These are phyloP conservation scores for Malassezia caprae DNA, from an alignment of 1,284 basidiomycete species.

Conservation along the genomic window DNA sequence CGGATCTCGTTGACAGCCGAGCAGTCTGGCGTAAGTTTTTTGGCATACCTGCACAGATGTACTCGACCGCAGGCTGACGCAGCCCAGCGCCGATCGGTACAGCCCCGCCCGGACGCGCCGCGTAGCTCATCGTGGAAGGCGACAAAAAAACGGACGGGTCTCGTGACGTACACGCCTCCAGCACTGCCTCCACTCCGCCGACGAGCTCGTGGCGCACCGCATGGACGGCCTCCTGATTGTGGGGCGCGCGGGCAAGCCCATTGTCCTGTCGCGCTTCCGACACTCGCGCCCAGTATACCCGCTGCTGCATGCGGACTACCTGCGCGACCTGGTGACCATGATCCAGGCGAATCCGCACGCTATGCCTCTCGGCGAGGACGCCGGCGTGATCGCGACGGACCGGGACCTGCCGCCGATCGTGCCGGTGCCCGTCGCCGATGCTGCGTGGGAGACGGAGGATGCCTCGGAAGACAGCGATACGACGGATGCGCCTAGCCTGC, in stretches of 20 bases:
- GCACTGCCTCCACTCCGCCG: neutral
- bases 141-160: neutral
- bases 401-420: conserved; percentile 14
- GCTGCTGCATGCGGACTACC: conserved; percentile 71
- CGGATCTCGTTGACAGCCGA: conserved; percentile 85
- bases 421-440: conserved; percentile 7
- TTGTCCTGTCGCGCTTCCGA: conserved; percentile 83
- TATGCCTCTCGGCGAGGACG: neutral
- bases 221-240: conserved; percentile 83
- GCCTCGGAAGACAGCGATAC: conserved; percentile 18
- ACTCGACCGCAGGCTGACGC: conserved; percentile 52
- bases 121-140: conserved; percentile 17
- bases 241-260: conserved; percentile 69
- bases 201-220: neutral
- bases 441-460: conserved; percentile 5
- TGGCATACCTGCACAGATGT: conserved; percentile 74
- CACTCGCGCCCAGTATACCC: conserved; percentile 67
- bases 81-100: conserved; percentile 19
- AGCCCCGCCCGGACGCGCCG: conserved; percentile 17
- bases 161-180: conserved; percentile 16
- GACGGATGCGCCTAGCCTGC: conserved; percentile 2
- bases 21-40: conserved; percentile 59
- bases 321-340: conserved; percentile 51
- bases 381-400: neutral
- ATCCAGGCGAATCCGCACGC: neutral